Evolutionary conservation across 1,284 basidiomycete species (phyloP), one percentile per base, ranked within the genome.

Genomic region (Papiliotrema nemorosa): DNA sequence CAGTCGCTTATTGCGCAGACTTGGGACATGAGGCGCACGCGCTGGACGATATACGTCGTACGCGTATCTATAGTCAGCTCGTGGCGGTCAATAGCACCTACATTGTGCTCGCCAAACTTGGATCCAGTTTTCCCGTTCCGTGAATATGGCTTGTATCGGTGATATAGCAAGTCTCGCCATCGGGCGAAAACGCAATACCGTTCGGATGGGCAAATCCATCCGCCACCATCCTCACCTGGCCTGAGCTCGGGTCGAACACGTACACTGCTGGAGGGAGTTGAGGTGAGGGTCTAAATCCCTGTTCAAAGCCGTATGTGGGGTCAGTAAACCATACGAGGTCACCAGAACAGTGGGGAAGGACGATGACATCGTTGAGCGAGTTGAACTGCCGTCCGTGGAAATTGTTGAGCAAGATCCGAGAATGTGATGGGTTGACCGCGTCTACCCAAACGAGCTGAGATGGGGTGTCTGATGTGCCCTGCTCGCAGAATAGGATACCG

Each of bases 331-430:
- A 67, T 14, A 72, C 58, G 0, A 57, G 60, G 33, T 50, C 24
- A 7, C 55, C 43, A 14, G 46, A 21, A 34, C 37, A 47, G 5
- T 54, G 59, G 1, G 83, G 83, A 51, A 86, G 83, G 1, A 88
- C 76, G 62, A 84, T 85, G 47, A 84, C 76, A 64, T 90, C 87
- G 67, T 89, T 88, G 40, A 88, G 72, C 2, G 85, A 85, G 71
- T 87, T 87, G 74, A 88, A 90, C 58, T 86, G 84, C 4, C 84
- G 77, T 2, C 87, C 87, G 59, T 80, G 83, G 61, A 77, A 83
- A 69, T 84, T 87, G 73, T 86, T 81, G 49, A 85, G 65, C n/a
- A 85, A n/a, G 22, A 62, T 35, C 82, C 78, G 1, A 25, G 33
- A 22, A 36, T 52, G 6, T 45, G 21, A 7, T n/a, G 49, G 35